These are phyloP conservation scores for Phytophthora foliorum DNA, from an alignment of 352 stramenopile species.

Conservation along the genomic window DNA sequence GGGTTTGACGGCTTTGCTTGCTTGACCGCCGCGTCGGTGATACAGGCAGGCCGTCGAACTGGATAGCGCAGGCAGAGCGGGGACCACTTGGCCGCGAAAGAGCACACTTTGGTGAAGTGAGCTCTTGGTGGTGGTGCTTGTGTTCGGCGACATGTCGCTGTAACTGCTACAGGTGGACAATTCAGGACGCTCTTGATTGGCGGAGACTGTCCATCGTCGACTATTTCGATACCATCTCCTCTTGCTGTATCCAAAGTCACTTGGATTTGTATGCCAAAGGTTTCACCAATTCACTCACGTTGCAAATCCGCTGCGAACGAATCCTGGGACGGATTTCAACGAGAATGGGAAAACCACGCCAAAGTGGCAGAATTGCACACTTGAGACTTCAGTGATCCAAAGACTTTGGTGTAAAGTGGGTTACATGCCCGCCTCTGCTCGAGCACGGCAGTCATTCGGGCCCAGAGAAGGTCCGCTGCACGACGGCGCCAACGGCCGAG, in stretches of 20 bases:
- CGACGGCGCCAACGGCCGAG: conserved; percentile 1
- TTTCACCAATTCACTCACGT: neutral
- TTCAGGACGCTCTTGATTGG: conserved; percentile 12
- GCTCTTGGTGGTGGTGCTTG: too few relatives aligned
- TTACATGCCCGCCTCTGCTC: conserved; percentile 3
- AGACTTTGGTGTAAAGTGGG: conserved; percentile 1
- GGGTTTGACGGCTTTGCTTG: conserved; percentile 26
- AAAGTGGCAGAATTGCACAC: conserved; percentile 1
- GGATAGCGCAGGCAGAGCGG: conserved; percentile 27
- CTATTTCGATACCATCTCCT: conserved; percentile 1
- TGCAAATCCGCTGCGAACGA: conserved; percentile 17
- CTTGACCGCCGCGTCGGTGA: conserved; percentile 31
- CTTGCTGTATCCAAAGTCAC: neutral
- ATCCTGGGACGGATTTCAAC: conserved; percentile 13
- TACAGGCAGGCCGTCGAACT: conserved; percentile 29
- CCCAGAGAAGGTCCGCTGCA: conserved; percentile 23
- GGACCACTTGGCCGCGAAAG: neutral
- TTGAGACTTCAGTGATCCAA: too few relatives aligned
- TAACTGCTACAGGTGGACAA: neutral
- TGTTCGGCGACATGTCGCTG: too few relatives aligned
- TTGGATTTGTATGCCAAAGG: conserved; percentile 19
- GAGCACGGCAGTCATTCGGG: conserved; percentile 16
- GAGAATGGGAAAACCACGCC: neutral
- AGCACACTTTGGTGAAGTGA: conserved; percentile 1
- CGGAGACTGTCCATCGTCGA: neutral